Evolutionary conservation across 2,329 filamentous ascomycete species (phyloP), one percentile per base, ranked within the genome.

Genomic region (Neofusicoccum kwambonambiense): DNA sequence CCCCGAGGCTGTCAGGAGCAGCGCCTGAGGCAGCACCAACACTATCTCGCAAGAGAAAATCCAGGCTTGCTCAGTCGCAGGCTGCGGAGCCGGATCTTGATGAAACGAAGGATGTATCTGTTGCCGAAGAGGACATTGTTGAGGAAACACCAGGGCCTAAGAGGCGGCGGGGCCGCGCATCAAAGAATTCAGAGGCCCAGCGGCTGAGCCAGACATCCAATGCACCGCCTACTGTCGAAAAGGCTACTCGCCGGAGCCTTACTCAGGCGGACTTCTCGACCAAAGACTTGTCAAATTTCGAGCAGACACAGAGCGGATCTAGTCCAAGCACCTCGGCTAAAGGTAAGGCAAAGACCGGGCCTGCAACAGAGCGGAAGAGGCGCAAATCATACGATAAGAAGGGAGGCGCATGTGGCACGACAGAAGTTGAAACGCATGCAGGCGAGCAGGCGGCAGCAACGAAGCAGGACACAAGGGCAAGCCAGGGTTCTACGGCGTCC

Each of bases 151-250:
- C 51, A 35, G 62, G 51, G 31, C 51, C 51, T 6, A 64, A 65
- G 58, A 62, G 42, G 9, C 35, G 50, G 9, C 63, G 42, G 27
- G 64, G 50, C 11, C 37, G 54, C 7, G 3, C n/a, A 8, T 39
- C 64, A 19, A 62, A 31, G 31, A 27, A 15, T 2, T 13, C 62
- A 22, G 19, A 19, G 12, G 17, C 8, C 9, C 49, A 34, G 15
- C 73, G 71, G 58, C 65, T 70, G 17, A 60, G 42, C 42, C 56
- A 60, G 17, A 7, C 56, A 47, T 60, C 6, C 69, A 65, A 64
- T 50, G 42, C 39, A 62, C 61, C 13, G 4, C 47, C 54, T 8
- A 19, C 13, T 44, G n/a, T 64, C 68, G 6, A 54, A 64, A 60
- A 47, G 62, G 13, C 37, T 47, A 13, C 9, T 15, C 42, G 8